These are phyloP conservation scores for Pittosporum tobira DNA, from an alignment of 129 eudicot species.

Conservation along the genomic window DNA sequence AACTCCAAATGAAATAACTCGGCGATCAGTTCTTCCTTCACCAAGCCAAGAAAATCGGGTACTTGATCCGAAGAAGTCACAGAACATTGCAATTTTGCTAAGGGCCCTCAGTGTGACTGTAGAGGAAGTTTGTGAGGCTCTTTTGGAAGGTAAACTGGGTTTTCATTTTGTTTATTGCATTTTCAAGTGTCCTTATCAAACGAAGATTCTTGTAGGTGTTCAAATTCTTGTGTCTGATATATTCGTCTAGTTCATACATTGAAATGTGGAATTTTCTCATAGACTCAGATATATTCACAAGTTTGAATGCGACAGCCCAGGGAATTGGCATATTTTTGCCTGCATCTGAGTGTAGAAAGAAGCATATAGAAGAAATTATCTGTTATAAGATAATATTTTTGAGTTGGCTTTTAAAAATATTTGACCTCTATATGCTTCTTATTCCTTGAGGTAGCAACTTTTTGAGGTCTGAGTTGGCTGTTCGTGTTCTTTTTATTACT, in stretches of 20 bases:
- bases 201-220: neutral
- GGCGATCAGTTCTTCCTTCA: slow-evolving; percentile 36
- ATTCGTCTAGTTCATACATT: neutral
- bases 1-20: slow-evolving; percentile 34
- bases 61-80: slow-evolving; percentile 91
- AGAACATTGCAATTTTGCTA: slow-evolving; percentile 71
- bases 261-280: neutral
- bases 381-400: too few species aligned
- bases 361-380: too few species aligned
- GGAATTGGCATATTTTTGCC: neutral
- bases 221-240: neutral
- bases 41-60: slow-evolving; percentile 59
- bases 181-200: neutral
- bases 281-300: neutral
- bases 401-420: too few species aligned
- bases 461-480: neutral
- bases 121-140: slow-evolving; percentile 85
- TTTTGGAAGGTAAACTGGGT: slow-evolving; percentile 61
- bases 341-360: neutral
- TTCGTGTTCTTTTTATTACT: neutral
- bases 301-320: too few species aligned
- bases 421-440: neutral
- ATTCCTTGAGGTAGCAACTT: neutral
- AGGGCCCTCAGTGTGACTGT: slow-evolving; percentile 75
- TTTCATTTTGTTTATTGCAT: neutral